Base-by-base conservation (phyloP, 2,329 filamentous ascomycete genomes). In the Sclerotinia trifoliorum region DNA sequence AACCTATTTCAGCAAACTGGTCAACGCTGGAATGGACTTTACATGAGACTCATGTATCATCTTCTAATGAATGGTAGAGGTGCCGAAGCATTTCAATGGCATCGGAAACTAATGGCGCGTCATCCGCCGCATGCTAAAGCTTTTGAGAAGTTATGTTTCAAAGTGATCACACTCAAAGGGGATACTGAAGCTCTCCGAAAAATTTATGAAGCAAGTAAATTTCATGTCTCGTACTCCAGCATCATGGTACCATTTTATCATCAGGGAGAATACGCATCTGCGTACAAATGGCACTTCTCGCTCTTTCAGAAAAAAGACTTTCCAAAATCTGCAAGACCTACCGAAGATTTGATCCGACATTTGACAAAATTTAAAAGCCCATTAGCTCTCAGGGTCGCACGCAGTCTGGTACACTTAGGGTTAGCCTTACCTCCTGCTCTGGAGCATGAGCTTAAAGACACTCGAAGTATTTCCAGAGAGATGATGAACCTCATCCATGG, bases 211-310 rank as follows among this genome's bases (percentile, higher is more conserved):
- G 68, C 77, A 15, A 75, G 77, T 15, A 70, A 76, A 6, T 75
- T 78, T 55, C 78, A 79, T 60, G 78, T 78, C 55, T 77, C 83
- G 11, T 85, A 85, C 71, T 74, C 74, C 3, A 76, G 75, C 32
- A 73, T 81, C n/a, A 78, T 85, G 35, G 75, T 79, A 21, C 70
- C 71, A 24, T 73, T 85, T 2, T 79, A 80, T 72, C 71, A 76
- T 8, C 74, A 76, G 48, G 77, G 79, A 32, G 72, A 78, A 51
- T 75, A 78, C 62, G 72, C 78, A 26, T 74, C 79, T 66, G 81
- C 82, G 42, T 73, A 82, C 11, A 74, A 75, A 24, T 83, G 84
- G 81, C 83, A 85, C 71, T 72, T 76, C 39, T 80, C 81, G 63
- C 73, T 85, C 13, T 66, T 81, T 26, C 70, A 75, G 32, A 75